A percentile compares a stretch with the other conserved stretches of the same genome.
Evolutionary conservation across 2,329 filamentous ascomycete genomes (phyloP).

Genomic region (Rhynchosporium secalis): DNA sequence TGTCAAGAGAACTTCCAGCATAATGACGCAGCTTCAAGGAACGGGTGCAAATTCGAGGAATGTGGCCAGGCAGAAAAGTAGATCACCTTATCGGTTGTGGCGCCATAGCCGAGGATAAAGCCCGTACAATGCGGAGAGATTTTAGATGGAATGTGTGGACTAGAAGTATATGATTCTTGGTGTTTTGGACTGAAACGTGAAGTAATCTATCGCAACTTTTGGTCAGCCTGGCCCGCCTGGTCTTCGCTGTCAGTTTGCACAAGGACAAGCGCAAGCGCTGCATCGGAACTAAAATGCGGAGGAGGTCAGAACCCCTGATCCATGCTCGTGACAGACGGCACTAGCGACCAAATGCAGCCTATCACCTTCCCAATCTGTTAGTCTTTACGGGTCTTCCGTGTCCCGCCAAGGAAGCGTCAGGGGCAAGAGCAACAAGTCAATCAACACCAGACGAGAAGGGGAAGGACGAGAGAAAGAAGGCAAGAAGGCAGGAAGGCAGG

Average conservation of each 20-base stretch:
- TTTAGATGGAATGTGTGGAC: neutral
- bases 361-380: conserved; percentile 18
- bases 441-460: conserved; percentile 24
- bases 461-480: neutral
- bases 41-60: neutral
- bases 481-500: too few relatives aligned
- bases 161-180: conserved; percentile 16
- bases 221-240: too few relatives aligned
- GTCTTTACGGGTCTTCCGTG: neutral
- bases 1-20: conserved; percentile 37
- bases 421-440: conserved; percentile 9
- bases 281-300: conserved; percentile 1
- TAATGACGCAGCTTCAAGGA: conserved; percentile 28
- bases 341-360: conserved; percentile 15
- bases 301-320: neutral
- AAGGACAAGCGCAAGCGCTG: too few relatives aligned
- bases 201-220: neutral
- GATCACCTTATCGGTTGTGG: conserved; percentile 8
- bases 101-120: conserved; percentile 1
- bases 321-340: neutral
- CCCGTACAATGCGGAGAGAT: neutral
- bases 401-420: conserved; percentile 11
- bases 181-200: conserved; percentile 8
- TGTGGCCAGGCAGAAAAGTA: neutral
- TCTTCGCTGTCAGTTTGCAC: too few relatives aligned